Percentiles rank a stretch among this genome's conserved stretches.
Conservation (phyloP, 23 red algal species). For the Gracilaria domingensis region DNA sequence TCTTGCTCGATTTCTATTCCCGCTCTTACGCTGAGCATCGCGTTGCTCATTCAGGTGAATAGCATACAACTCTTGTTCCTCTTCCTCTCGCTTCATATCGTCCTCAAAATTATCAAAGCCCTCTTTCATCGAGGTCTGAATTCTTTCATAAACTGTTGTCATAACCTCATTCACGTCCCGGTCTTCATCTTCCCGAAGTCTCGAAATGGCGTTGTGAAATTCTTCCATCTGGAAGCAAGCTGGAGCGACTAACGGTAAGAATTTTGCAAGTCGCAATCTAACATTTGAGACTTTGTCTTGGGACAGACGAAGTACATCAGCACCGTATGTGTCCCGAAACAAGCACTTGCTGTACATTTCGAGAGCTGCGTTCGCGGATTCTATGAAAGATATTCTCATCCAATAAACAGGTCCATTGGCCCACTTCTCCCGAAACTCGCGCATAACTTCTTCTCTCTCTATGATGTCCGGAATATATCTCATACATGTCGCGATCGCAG, state of each 20-base stretch:
- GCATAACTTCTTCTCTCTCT: constrained; percentile 52
- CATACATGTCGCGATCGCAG: constrained; percentile 55
- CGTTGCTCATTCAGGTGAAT: constrained; percentile 36
- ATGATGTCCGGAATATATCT: constrained; percentile 54
- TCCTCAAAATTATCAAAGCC: constrained; percentile 51
- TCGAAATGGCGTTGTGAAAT: constrained; percentile 54
- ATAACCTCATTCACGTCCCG: constrained; percentile 48
- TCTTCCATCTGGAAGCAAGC: constrained; percentile 65
- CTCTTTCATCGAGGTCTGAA: constrained; percentile 17
- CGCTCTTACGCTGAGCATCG: constrained; percentile 40
- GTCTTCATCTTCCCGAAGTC: constrained; percentile 62
- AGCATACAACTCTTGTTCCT: constrained; percentile 53
- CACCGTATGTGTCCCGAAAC: constrained; percentile 57
- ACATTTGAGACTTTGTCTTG: constrained; percentile 74
- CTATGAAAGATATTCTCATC: constrained; percentile 86
- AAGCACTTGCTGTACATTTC: constrained; percentile 48
- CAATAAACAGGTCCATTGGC: constrained; percentile 65
- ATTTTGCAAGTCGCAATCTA: constrained; percentile 53
- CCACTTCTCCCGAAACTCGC: constrained; percentile 59
- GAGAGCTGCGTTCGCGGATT: constrained; percentile 33
- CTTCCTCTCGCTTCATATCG: constrained; percentile 57
- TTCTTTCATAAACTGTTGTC: constrained; percentile 18
- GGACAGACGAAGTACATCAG: constrained; percentile 43
- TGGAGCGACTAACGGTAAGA: constrained; percentile 44
- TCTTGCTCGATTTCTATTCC: constrained; percentile 30